Evolutionary conservation across 768 basidiomycete species (phyloP).

Genomic region (Auricularia cornea): DNA sequence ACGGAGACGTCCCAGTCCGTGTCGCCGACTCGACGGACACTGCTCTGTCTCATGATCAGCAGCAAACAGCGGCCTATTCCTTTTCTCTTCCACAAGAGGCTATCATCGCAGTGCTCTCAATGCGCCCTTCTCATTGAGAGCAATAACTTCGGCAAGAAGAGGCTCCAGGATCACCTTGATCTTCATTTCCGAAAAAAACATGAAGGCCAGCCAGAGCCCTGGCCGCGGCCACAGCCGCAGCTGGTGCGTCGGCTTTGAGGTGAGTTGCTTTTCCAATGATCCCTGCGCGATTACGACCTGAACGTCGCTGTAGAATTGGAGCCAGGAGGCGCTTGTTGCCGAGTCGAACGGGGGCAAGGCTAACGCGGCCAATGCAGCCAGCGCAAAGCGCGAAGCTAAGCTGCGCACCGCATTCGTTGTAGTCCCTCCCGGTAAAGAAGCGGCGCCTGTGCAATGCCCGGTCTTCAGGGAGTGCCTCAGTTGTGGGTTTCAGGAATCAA

Average conservation of each 20-base stretch:
- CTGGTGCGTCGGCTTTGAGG: conserved; percentile 82
- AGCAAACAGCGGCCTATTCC: conserved; percentile 55
- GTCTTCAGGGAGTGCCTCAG: conserved; percentile 93
- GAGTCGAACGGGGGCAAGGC: conserved; percentile 54
- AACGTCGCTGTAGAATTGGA: conserved; percentile 64
- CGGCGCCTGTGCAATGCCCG: conserved; percentile 76
- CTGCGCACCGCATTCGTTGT: conserved; percentile 72
- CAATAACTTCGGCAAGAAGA: conserved; percentile 58
- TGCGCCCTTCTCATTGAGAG: conserved; percentile 86
- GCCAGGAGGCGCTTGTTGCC: conserved; percentile 54
- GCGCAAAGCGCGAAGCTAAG: conserved; percentile 66
- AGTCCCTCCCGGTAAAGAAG: conserved; percentile 85
- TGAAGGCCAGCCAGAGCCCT: conserved; percentile 64
- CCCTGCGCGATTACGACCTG: conserved; percentile 3
- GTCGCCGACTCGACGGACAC: neutral
- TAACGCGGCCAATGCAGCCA: conserved; percentile 53
- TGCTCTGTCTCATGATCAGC: conserved; percentile 3
- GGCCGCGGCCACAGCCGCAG: conserved; percentile 84
- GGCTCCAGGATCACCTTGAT: conserved; percentile 83
- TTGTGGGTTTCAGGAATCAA: conserved; percentile 87
- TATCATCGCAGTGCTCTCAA: conserved; percentile 84
- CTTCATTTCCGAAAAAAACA: conserved; percentile 94
- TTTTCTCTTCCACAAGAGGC: conserved; percentile 63
- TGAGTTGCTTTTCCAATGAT: conserved; percentile 31
- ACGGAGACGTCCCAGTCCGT: conserved; percentile 67